Conservation (phyloP, 2,329 filamentous ascomycete genomes). For the Penicillium sp. region DNA sequence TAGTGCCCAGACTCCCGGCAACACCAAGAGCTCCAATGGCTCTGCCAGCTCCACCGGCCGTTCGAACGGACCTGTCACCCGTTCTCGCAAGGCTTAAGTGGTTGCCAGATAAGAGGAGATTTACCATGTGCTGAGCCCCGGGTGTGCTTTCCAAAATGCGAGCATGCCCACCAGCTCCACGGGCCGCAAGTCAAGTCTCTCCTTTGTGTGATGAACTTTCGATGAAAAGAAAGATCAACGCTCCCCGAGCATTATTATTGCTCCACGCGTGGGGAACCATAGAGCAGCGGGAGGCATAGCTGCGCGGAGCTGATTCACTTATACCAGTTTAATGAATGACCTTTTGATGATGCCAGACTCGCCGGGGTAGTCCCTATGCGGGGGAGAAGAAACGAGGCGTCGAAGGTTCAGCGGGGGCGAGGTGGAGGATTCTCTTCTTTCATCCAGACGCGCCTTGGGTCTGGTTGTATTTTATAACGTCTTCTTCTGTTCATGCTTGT, state of each 20-base stretch:
- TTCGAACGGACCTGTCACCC: conserved; percentile 42
- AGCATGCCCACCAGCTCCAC: too few relatives aligned
- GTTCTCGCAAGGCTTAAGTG: conserved; percentile 45
- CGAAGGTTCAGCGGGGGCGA: conserved; percentile 1
- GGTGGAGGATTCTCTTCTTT: conserved; percentile 11
- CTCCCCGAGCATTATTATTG: conserved; percentile 13
- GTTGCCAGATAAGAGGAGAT: not conserved
- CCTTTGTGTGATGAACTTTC: conserved; percentile 5
- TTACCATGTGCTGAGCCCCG: too few relatives aligned
- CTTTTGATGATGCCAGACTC: conserved; percentile 22
- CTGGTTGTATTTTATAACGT: conserved; percentile 25
- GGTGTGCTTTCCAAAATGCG: too few relatives aligned
- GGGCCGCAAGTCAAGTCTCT: not conserved
- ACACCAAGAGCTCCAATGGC: conserved; percentile 27
- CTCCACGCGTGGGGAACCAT: conserved; percentile 6
- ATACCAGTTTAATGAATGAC: conserved; percentile 27
- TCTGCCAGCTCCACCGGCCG: conserved; percentile 35
- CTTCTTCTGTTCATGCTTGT: conserved; percentile 27
- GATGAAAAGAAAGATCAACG: conserved; percentile 8
- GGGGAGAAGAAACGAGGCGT: not conserved
- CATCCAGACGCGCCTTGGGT: conserved; percentile 8
- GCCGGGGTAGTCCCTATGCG: conserved; percentile 8
- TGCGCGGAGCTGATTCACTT: conserved; percentile 19
- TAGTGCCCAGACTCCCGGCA: conserved; percentile 26
- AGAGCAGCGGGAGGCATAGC: not conserved